Percentiles rank a stretch among this genome's conserved stretches.
These are phyloP conservation scores for Alisma plantagoaquatica DNA, from an alignment of 106 monocot genomes.

Conservation along the genomic window DNA sequence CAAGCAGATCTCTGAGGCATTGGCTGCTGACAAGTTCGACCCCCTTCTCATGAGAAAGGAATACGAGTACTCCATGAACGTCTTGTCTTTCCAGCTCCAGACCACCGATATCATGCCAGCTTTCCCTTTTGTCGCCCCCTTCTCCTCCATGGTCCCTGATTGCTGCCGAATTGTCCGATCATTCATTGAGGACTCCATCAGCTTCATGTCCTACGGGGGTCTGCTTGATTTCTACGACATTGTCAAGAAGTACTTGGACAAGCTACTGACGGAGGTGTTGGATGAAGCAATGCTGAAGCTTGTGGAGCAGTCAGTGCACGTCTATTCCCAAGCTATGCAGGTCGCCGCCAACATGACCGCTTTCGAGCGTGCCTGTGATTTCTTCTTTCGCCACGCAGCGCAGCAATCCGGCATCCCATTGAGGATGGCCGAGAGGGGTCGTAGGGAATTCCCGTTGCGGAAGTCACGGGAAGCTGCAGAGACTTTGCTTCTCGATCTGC, in stretches of 20 bases:
- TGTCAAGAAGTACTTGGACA: slow-evolving; percentile 81
- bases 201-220: slow-evolving; percentile 92
- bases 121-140: slow-evolving; percentile 89
- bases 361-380: slow-evolving; percentile 87
- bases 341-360: slow-evolving; percentile 92
- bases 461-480: slow-evolving; percentile 70
- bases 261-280: slow-evolving; percentile 58
- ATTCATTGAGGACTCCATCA: slow-evolving; percentile 90
- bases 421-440: slow-evolving; percentile 49
- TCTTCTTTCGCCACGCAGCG: slow-evolving; percentile 85
- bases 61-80: slow-evolving; percentile 99
- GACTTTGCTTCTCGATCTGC: slow-evolving; percentile 44
- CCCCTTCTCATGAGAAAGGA: slow-evolving; percentile 99
- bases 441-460: slow-evolving; percentile 69
- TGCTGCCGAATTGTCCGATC: slow-evolving; percentile 89
- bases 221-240: slow-evolving; percentile 69
- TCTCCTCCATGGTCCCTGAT: slow-evolving; percentile 79
- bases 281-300: slow-evolving; percentile 67
- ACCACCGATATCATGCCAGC: slow-evolving; percentile 83
- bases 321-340: slow-evolving; percentile 91
- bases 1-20: slow-evolving; percentile 68
- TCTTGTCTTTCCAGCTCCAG: slow-evolving; percentile 86
- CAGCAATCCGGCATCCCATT: slow-evolving; percentile 79
- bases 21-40: slow-evolving; percentile 70
- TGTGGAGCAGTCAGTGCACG: slow-evolving; percentile 41